phyloP scores from a whole-genome alignment of 371 early-diverging fungal genomes.

The Mucor plumbeus region DNA sequence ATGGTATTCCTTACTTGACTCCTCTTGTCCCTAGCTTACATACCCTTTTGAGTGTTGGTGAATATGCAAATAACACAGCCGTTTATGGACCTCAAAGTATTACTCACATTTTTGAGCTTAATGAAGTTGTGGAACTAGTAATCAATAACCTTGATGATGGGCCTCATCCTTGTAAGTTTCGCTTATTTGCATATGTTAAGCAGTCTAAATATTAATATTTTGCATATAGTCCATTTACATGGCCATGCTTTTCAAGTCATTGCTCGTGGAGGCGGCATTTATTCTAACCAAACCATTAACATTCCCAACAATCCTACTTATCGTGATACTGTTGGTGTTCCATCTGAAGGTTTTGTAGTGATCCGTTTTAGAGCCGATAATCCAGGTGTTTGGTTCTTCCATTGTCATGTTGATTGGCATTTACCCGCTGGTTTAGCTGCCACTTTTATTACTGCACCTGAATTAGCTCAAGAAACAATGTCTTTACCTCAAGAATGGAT shows the following conservation, averaged over 20 bases:
- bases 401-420: slow-evolving; percentile 35
- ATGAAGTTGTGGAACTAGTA: slow-evolving; percentile 54
- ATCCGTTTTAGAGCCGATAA: slow-evolving; percentile 68
- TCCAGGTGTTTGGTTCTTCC: slow-evolving; percentile 72
- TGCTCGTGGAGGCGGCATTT: slow-evolving; percentile 38
- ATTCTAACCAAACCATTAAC: slow-evolving; percentile 1
- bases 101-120: slow-evolving; percentile 53
- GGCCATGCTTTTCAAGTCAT: slow-evolving; percentile 79
- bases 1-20: slow-evolving; percentile 67
- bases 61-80: slow-evolving; percentile 41
- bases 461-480: slow-evolving; percentile 28
- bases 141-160: slow-evolving; percentile 64
- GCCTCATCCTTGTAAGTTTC: slow-evolving; percentile 45
- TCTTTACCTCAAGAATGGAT: slow-evolving; percentile 35
- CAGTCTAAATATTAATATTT: not conserved
- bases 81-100: slow-evolving; percentile 72
- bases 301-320: slow-evolving; percentile 54
- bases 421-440: slow-evolving; percentile 49
- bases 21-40: slow-evolving; percentile 74
- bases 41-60: slow-evolving; percentile 59
- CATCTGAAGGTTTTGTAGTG: slow-evolving; percentile 58
- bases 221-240: slow-evolving; percentile 65
- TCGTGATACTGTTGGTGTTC: slow-evolving; percentile 68
- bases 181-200: slow-evolving; percentile 1
- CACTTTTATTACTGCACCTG: slow-evolving; percentile 69